Percentiles rank a stretch among this genome's conserved stretches.
These are phyloP conservation scores for Groenewaldozyma auringiensis DNA, from an alignment of 1,139 yeast species.

Conservation along the genomic window DNA sequence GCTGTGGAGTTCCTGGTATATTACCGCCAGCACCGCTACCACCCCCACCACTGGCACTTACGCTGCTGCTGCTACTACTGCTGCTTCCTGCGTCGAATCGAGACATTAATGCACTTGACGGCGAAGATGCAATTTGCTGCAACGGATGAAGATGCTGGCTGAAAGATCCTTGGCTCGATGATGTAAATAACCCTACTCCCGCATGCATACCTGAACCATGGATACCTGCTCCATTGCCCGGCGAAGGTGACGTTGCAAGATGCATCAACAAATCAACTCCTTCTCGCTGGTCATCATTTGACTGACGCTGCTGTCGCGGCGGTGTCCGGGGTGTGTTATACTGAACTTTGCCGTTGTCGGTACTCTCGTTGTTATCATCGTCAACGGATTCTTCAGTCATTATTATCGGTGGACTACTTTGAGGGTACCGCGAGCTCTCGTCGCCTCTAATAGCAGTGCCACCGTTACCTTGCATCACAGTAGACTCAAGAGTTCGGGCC, in stretches of 20 bases:
- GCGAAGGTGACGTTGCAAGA: conserved; percentile 81
- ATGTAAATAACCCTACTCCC: neutral
- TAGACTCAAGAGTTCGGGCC: conserved; percentile 9
- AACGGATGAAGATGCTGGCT: conserved; percentile 8
- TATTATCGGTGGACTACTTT: neutral
- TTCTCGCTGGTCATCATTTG: conserved; percentile 42
- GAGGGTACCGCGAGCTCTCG: neutral
- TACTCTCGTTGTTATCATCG: conserved; percentile 1
- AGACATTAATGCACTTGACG: neutral
- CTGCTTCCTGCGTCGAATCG: neutral
- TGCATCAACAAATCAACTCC: conserved; percentile 80
- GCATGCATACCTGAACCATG: conserved; percentile 6
- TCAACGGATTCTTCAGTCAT: neutral
- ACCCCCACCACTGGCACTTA: conserved; percentile 6
- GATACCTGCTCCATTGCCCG: conserved; percentile 35
- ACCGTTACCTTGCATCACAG: neutral
- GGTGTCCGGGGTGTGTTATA: conserved; percentile 22
- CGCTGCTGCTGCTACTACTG: neutral
- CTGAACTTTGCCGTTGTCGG: too few relatives aligned
- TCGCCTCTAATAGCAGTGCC: neutral
- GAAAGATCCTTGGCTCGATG: neutral
- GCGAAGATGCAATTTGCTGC: neutral
- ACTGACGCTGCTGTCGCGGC: conserved; percentile 13
- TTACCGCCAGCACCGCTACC: conserved; percentile 6
- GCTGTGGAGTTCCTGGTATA: conserved; percentile 31